Evolutionary conservation across 2,329 filamentous ascomycete genomes (phyloP), one percentile per base, ranked within the genome.

Genomic region (Acrodontium crateriforme): DNA sequence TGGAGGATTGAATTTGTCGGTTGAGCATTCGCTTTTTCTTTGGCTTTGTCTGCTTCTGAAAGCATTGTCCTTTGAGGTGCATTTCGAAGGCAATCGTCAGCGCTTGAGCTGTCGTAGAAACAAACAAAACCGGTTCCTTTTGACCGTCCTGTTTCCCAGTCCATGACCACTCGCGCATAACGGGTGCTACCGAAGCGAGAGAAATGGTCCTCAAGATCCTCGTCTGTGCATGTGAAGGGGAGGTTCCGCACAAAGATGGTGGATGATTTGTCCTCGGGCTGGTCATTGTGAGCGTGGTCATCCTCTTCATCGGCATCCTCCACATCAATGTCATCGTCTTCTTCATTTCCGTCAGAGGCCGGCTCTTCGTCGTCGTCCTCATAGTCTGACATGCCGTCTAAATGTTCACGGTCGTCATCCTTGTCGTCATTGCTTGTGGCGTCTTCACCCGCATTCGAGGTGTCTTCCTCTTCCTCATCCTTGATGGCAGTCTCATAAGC

Each of bases 71-170:
- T 63, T 56, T 34, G 71, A 1, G 89, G 89, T 2, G 84, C 80
- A 9, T 63, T 67, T 39, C 74, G 76, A 36, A 94, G 62, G 50
- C 89, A 95, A 12, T 64, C 54, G 48, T 76, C 73, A 39, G 77
- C 81, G 47, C 93, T 82, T 12, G 78, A 71, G 19, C 65, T 59
- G 27, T 78, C 75, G 56, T 76, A 77, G 58, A 98, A 98, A 58
- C 83, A 92, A 16, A 95, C 87, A 47, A 98, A 98, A 3, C 78
- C 89, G 17, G 87, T 95, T 15, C 89, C 89, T 25, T 80, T 82
- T 2, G 89, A 82, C 28, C 82, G 76, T 42, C 85, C 84, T 0
- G 83, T 93, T 14, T 74, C 71, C 25, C 68, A 76, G 50, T 98
- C 87, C 50, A 91, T 70, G 19, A 98, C 91, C 7, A 94, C 76